A percentile compares a stretch with the other conserved stretches of the same genome.
Conservation (phyloP, 345 rosid genomes). For the Rhizophora mangle region DNA sequence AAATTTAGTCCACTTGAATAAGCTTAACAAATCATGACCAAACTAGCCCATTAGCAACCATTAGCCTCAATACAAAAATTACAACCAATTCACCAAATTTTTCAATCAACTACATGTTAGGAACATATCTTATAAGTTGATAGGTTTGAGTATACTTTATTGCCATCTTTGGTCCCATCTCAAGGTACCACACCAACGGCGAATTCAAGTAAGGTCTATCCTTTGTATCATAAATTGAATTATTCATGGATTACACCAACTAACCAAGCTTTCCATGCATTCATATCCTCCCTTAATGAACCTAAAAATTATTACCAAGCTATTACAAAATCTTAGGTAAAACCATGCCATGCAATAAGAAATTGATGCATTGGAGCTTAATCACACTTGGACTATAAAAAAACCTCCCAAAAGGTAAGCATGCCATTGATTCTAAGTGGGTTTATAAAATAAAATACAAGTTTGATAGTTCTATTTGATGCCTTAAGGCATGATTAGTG, state of each 20-base stretch:
- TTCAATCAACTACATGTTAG: neutral
- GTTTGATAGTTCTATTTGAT: too few species aligned
- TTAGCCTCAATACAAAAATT: neutral
- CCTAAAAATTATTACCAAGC: neutral
- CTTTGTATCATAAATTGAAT: neutral
- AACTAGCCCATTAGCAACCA: neutral
- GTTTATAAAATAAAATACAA: too few species aligned
- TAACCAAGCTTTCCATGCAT: neutral
- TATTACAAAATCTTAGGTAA: too few species aligned
- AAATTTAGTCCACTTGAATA: neutral
- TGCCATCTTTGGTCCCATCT: neutral
- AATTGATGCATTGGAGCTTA: neutral
- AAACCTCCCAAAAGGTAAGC: neutral
- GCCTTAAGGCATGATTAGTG: neutral
- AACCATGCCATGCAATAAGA: neutral
- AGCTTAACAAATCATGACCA: too few species aligned
- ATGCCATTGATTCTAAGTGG: too few species aligned
- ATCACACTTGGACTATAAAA: too few species aligned
- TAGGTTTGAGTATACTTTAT: neutral
- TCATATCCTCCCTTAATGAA: neutral
- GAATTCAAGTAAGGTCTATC: neutral
- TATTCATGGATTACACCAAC: neutral
- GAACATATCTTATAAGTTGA: neutral
- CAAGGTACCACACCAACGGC: neutral
- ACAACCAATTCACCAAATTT: neutral